Base-by-base conservation (phyloP, 352 stramenopile species). In the Elongisporangium senticosum region DNA sequence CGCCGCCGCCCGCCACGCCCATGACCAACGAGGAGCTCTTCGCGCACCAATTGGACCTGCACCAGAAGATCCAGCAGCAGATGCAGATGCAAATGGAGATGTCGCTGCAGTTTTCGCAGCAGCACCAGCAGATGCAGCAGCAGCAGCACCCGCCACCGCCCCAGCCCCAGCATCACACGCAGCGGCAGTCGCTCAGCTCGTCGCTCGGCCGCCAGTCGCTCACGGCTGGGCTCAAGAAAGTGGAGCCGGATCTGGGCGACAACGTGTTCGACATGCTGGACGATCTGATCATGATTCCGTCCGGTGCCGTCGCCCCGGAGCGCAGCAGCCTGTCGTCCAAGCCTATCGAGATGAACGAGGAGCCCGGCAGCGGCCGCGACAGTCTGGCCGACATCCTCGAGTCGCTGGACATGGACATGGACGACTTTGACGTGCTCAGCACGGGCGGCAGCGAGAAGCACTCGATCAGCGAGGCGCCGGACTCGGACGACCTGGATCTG, bases 241-340 rank as follows among this genome's bases (percentile, higher is more conserved):
- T 93, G 48, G 83, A 93, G 66, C 81, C 83, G 2, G 83, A 93
- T 58, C 63, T 91, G 23, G 81, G 79, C 37, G 83, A 93, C 69
- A 93, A 87, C 68, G 79, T 93, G 26, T 93, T 93, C 61, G 83
- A 93, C 64, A 93, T 93, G 83, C 69, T 93, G 37, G 83, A 93
- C 70, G 83, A 93, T 56, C 75, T 93, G 59, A 90, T 93, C 63
- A 88, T 90, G 77, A 89, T 93, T 62, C 75, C 78, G 48, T 81
- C 74, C 1, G 68, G 77, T 0, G 70, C 69, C 0, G 72, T 83
- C 15, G 63, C 78, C 7, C 63, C 79, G 5, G 79, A 90, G 59
- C 76, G 83, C 56, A 70, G 65, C 26, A 87, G 74, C n/a, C 57
- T 92, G 17, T 89, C 33, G 33, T 43, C 78, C 22, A 89, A 88